Conservation (phyloP, 495 filamentous ascomycete species). For the Annulohypoxylon nitens region DNA sequence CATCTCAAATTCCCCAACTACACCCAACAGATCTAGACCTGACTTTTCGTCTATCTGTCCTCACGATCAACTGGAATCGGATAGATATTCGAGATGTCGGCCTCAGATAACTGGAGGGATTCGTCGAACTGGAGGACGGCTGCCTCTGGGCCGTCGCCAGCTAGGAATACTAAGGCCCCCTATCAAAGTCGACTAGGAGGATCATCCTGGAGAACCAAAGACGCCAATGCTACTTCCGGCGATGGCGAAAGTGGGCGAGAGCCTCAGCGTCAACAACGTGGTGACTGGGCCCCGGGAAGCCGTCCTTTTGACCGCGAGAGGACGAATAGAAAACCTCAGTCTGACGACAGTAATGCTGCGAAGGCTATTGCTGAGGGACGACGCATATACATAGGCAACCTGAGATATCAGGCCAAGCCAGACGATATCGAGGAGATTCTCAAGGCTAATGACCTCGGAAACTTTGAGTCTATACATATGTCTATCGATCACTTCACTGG, state of each 20-base stretch:
- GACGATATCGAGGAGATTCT: conserved; percentile 73
- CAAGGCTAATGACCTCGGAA: conserved; percentile 56
- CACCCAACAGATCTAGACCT: neutral
- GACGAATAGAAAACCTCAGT: conserved; percentile 33
- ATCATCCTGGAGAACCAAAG: conserved; percentile 26
- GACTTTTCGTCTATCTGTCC: neutral
- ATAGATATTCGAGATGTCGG: conserved; percentile 19
- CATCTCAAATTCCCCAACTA: conserved; percentile 7
- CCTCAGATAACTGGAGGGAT: conserved; percentile 23
- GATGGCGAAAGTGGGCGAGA: conserved; percentile 5
- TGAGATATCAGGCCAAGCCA: conserved; percentile 73
- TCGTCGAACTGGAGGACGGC: conserved; percentile 27
- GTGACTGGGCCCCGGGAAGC: conserved; percentile 6
- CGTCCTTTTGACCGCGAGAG: conserved; percentile 38
- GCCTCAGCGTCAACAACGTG: neutral
- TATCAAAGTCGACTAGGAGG: neutral
- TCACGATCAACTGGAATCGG: neutral
- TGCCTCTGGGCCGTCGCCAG: neutral
- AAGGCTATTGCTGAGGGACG: conserved; percentile 64
- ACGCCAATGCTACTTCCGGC: neutral
- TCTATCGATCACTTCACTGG: conserved; percentile 75
- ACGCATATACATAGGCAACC: conserved; percentile 75
- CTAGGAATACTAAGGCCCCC: neutral
- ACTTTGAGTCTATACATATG: conserved; percentile 72
- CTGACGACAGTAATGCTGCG: conserved; percentile 37